These are phyloP conservation scores for Amanita inopinata DNA, from an alignment of 768 basidiomycete species.

Conservation along the genomic window DNA sequence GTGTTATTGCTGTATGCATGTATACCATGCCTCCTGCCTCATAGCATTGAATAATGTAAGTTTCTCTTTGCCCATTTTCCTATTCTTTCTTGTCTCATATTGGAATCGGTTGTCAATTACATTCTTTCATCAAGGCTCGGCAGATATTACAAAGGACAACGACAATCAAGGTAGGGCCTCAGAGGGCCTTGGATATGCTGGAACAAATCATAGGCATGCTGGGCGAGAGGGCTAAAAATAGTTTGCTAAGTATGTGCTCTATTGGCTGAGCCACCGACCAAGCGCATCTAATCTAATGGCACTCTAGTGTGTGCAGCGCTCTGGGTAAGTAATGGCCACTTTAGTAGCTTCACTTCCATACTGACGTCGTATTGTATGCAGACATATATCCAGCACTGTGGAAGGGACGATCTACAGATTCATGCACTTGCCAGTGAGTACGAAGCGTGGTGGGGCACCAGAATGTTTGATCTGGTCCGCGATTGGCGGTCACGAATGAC, in stretches of 20 bases:
- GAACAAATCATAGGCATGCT: conserved; percentile 36
- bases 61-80: conserved; percentile 16
- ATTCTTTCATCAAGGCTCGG: conserved; percentile 22
- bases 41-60: conserved; percentile 57
- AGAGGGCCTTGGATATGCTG: conserved; percentile 33
- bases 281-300: conserved; percentile 10
- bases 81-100: too few relatives aligned
- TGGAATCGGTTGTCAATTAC: neutral
- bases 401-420: conserved; percentile 44
- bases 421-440: conserved; percentile 54
- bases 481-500: conserved; percentile 30
- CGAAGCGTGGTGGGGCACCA: conserved; percentile 58
- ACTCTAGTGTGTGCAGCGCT: conserved; percentile 48
- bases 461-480: conserved; percentile 38
- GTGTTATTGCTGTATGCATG: conserved; percentile 73
- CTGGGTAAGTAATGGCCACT: conserved; percentile 39
- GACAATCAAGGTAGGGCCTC: conserved; percentile 22
- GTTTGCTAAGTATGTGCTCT: conserved; percentile 29
- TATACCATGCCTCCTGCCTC: conserved; percentile 57
- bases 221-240: conserved; percentile 41
- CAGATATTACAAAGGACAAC: conserved; percentile 26
- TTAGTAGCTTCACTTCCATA: conserved; percentile 4
- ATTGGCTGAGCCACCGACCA: neutral
- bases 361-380: conserved; percentile 19
- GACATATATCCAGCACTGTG: conserved; percentile 59